Conservation (phyloP, 768 basidiomycete species). For the Mycena rebaudengoi region DNA sequence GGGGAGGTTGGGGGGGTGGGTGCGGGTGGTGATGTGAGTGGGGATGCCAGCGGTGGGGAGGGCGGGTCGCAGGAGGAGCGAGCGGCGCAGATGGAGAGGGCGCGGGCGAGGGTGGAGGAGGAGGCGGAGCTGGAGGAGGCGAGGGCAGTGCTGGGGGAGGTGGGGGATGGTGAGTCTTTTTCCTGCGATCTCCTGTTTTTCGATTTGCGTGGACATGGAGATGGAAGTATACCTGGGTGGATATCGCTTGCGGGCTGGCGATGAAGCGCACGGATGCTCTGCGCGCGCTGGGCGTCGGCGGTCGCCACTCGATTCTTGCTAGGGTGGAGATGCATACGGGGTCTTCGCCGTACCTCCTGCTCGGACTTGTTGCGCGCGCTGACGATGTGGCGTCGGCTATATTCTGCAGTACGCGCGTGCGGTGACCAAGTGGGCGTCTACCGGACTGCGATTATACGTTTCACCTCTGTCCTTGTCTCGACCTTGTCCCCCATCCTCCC, state of each 20-base stretch:
- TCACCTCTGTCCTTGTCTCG: background rate
- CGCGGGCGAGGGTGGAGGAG: constrained; percentile 46
- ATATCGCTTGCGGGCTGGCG: too few species aligned
- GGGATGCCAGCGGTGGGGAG: constrained; percentile 40
- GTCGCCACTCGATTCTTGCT: too few species aligned
- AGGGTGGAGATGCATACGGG: background rate
- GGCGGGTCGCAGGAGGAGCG: constrained; percentile 53
- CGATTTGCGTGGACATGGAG: background rate
- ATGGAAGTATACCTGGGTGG: too few species aligned
- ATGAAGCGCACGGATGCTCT: too few species aligned
- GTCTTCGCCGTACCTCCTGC: background rate
- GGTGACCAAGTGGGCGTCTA: too few species aligned
- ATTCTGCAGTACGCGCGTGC: too few species aligned
- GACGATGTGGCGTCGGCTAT: too few species aligned
- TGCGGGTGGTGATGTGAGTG: constrained; percentile 46
- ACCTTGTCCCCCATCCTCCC: background rate
- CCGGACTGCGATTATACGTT: too few species aligned
- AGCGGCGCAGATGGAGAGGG: constrained; percentile 44
- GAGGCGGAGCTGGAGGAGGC: constrained; percentile 64
- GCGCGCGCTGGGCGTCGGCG: too few species aligned
- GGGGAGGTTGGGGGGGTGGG: constrained; percentile 53
- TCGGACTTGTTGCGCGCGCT: too few species aligned
- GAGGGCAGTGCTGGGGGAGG: constrained; percentile 57
- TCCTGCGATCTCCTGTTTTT: constrained; percentile 1
- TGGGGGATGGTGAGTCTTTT: constrained; percentile 64